These are phyloP conservation scores for Scedosporium minutisporum DNA, from an alignment of 2,329 filamentous ascomycete species.

Conservation along the genomic window DNA sequence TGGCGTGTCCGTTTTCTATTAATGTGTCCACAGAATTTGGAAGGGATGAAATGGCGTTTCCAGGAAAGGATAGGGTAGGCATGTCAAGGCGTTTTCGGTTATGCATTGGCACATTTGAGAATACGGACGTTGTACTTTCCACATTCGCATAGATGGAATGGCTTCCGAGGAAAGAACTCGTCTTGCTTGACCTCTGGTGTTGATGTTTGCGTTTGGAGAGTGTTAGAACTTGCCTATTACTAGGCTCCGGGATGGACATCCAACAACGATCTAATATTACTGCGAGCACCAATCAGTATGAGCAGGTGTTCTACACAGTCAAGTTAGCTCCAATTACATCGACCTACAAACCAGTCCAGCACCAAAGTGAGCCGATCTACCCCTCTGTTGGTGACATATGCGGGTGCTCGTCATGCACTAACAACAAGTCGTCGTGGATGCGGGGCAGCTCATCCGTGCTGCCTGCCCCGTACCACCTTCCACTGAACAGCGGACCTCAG, in stretches of 20 bases:
- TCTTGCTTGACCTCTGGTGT: too few species aligned
- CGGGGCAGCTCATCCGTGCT: not conserved
- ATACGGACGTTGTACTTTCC: not conserved
- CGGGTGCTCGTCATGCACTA: not conserved
- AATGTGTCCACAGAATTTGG: not conserved
- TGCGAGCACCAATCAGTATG: too few species aligned
- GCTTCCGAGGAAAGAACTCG: too few species aligned
- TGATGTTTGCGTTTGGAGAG: too few species aligned
- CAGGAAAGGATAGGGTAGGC: not conserved
- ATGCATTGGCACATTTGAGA: not conserved
- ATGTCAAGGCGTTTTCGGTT: not conserved
- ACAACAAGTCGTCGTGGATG: not conserved
- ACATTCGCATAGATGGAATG: too few species aligned
- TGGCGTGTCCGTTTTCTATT: conserved; percentile 9
- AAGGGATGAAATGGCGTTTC: not conserved
- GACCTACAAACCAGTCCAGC: too few species aligned
- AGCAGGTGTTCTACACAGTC: too few species aligned
- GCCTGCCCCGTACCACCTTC: not conserved
- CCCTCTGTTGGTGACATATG: not conserved
- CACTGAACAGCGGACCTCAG: not conserved
- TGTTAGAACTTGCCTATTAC: too few species aligned
- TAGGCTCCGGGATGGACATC: too few species aligned
- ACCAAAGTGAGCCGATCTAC: too few species aligned
- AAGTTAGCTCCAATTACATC: too few species aligned
- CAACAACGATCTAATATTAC: too few species aligned